These are phyloP conservation scores for Aspergillus coremiiformis DNA, from an alignment of 495 filamentous ascomycete genomes.

Conservation along the genomic window DNA sequence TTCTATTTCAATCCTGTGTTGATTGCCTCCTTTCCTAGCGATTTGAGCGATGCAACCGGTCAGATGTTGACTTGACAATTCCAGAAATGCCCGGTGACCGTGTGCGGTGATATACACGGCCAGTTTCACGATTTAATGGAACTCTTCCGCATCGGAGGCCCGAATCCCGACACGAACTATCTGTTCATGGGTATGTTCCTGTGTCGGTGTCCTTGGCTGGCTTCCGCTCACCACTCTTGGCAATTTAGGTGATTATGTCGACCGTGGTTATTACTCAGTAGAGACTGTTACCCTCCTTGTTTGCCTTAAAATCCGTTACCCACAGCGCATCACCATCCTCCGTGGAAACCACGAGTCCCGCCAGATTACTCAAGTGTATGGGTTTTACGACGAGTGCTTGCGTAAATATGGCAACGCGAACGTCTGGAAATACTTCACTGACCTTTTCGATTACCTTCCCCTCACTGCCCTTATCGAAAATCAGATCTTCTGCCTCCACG, in stretches of 20 bases:
- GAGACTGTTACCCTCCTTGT: constrained; percentile 93
- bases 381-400: constrained; percentile 96
- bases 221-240: background rate
- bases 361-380: constrained; percentile 96
- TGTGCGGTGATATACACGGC: constrained; percentile 89
- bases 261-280: constrained; percentile 94
- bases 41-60: constrained; percentile 1
- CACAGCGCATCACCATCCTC: constrained; percentile 91
- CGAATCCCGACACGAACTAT: constrained; percentile 90
- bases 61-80: constrained; percentile 13
- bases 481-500: constrained; percentile 99
- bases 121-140: constrained; percentile 96
- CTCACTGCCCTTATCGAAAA: constrained; percentile 98
- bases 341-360: constrained; percentile 96
- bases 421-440: constrained; percentile 99
- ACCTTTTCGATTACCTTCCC: constrained; percentile 97
- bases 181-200: constrained; percentile 73
- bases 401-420: constrained; percentile 98
- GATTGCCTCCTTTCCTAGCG: constrained; percentile 2
- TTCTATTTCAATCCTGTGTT: constrained; percentile 16
- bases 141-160: constrained; percentile 85
- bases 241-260: constrained; percentile 78
- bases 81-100: constrained; percentile 90
- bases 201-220: background rate
- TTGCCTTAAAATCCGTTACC: constrained; percentile 92